Evolutionary conservation across 2,329 filamentous ascomycete genomes (phyloP), one percentile per base, ranked within the genome.

Genomic region (Colletotrichum siamense): DNA sequence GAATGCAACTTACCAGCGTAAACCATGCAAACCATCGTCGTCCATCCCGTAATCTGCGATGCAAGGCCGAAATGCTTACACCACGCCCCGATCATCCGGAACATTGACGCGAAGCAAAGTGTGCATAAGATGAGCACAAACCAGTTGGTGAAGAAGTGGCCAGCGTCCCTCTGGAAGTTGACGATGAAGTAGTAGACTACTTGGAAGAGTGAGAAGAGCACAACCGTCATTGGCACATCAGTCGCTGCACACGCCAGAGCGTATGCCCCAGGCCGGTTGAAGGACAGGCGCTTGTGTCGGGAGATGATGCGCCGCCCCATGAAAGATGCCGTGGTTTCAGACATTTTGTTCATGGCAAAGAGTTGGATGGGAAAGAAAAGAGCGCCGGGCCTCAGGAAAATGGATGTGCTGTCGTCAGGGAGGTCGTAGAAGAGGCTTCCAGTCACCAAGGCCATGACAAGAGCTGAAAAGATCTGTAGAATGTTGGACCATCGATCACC

Each of bases 111-210:
- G 92, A 96, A 95, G 76, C 92, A 89, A 79, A 96, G 87, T 0
- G 92, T 95, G 1, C 90, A 88, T 13, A 92, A 84, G 81, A 94
- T 94, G 0, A 91, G 92, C 78, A 95, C 89, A 24, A 97, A 85
- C 77, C 94, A 89, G 86, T 93, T 96, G 77, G 95, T 88, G 85
- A 97, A 97, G 87, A 96, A 97, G 1, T 91, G 86, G 0, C 89
- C 91, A 0, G 94, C 87, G 63, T 91, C 89, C 34, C 93, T 88
- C 3, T 87, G 82, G 3, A 92, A 83, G 2, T 86, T 87, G 2
- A 88, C 82, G 79, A 92, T 81, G 79, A 92, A 93, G 82, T 93
- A 93, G 5, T 92, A 81, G 18, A 90, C 85, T 6, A 91, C 71
- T 77, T 92, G 90, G 84, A 92, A 92, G 6, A 84, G 79, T 0